Percentiles rank a stretch among this genome's conserved stretches.
Evolutionary conservation across 768 basidiomycete genomes (phyloP).

Genomic region (Boletus tomentosulus): DNA sequence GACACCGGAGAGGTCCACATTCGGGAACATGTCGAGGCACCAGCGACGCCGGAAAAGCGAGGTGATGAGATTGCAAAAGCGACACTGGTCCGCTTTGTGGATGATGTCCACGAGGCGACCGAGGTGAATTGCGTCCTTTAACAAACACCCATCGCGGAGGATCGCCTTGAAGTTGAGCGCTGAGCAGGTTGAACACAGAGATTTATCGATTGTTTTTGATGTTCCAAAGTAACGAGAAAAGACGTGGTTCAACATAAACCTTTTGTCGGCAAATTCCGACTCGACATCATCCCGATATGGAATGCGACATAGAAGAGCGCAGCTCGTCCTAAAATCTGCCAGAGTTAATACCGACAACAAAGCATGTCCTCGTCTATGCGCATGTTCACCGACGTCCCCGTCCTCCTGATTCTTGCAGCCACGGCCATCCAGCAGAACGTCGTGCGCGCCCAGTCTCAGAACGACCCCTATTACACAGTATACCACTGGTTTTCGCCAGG

Average conservation of each 20-base stretch:
- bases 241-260: too few species aligned
- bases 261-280: too few species aligned
- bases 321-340: too few species aligned
- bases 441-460: constrained; percentile 12
- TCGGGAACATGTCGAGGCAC: background rate
- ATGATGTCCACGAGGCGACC: background rate
- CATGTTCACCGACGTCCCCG: background rate
- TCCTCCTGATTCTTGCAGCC: background rate
- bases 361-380: background rate
- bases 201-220: background rate
- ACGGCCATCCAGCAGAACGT: constrained; percentile 3
- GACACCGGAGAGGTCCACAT: background rate
- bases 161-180: background rate
- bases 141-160: background rate
- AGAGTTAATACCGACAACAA: too few species aligned
- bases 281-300: too few species aligned
- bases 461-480: background rate
- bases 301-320: too few species aligned
- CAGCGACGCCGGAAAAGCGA: background rate
- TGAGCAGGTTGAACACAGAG: background rate
- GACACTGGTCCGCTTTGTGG: background rate
- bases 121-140: background rate
- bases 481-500: constrained; percentile 22
- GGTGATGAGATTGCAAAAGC: background rate
- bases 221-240: background rate